Evolutionary conservation across 1,284 basidiomycete genomes (phyloP), one percentile per base, ranked within the genome.

Genomic region (Trichosporon ovoides): DNA sequence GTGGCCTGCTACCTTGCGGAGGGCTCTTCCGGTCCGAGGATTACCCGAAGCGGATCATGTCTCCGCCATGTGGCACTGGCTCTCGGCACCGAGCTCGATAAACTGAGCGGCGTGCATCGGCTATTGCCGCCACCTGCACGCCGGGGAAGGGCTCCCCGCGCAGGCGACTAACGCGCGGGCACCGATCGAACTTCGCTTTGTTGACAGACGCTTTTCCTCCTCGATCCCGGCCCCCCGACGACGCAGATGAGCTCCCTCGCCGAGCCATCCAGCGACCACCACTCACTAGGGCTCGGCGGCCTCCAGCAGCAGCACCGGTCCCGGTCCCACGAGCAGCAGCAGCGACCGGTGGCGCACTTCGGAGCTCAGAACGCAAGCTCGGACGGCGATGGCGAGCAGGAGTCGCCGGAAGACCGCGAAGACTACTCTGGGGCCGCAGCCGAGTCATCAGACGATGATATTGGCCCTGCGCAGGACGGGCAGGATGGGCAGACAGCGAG

Each of bases 71-170:
- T 31, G 28, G 28, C 28, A 31, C 28, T 31, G 28, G 28, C 28
- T 4, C 28, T 31, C 28, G 28, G 28, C 43, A 18, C 40, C 20
- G 3, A 3, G 22, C 7, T 14, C 24, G 24, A 16, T 31, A n/a
- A 16, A 14, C 43, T 16, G 43, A 48, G 24, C 43, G 7, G 16
- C 13, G 43, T n/a, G n/a, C n/a, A n/a, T 48, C 43, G 43, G 43
- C 28, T 28, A 48, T 48, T 48, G 43, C 43, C 43, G 43, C 43
- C 13, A n/a, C n/a, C n/a, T n/a, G n/a, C n/a, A n/a, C n/a, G n/a
- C n/a, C n/a, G n/a, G n/a, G n/a, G n/a, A 16, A 48, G 18, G 10
- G 22, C 24, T 16, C 24, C 16, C 43, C 14, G 43, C 24, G 10
- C 14, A 9, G 28, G 14, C 22, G 22, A 31, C n/a, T 24, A 48